Base-by-base conservation (phyloP, 2,329 filamentous ascomycete species). In the Phoma sp. region DNA sequence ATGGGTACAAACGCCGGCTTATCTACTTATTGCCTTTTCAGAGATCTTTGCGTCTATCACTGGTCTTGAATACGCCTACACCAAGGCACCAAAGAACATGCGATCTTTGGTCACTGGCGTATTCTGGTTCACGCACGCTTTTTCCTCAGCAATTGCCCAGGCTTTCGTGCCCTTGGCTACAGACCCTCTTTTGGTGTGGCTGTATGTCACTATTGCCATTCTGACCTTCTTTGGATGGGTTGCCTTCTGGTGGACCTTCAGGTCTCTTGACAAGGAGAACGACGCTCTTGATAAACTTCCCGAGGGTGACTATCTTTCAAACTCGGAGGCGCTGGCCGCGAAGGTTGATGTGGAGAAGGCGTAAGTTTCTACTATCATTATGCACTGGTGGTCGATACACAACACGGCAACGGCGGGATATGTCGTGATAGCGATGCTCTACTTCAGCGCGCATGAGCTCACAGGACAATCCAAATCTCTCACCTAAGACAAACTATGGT, bases 11-110 rank as follows among this genome's bases (percentile, higher is more conserved):
- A 72, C 81, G 0, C 78, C 79, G 2, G 76, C 78, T 14, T 81
- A 83, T 57, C 67, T 78, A 1, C 77, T 85, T 38, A 83, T 85
- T 14, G 83, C 81, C 11, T 72, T 86, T 21, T 77, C 82, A 0
- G 83, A 87, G 67, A 84, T 87, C 43, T 84, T 87, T 62, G 83
- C 83, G 34, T 86, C 83, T 9, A 85, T 90, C 56, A 88, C 87
- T 0, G 84, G 84, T 58, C 80, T 89, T 7, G 87, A 90, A 67
- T 90, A 90, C 61, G 87, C 87, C 6, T 90, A 87, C 73, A 88
- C 86, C 61, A 89, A 90, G 71, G 87, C 87, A 0, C 87, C 88
- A 0, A 81, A 81, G 17, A 84, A 80, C 64, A 88, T 90, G 86
- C 66, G 71, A 2, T 73, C 70, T 2, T 47, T 74, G 21, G 64